A percentile compares a stretch with the other conserved stretches of the same genome.
These are phyloP conservation scores for Huntiella bhutanensis DNA, from an alignment of 2,329 filamentous ascomycete genomes.

Conservation along the genomic window DNA sequence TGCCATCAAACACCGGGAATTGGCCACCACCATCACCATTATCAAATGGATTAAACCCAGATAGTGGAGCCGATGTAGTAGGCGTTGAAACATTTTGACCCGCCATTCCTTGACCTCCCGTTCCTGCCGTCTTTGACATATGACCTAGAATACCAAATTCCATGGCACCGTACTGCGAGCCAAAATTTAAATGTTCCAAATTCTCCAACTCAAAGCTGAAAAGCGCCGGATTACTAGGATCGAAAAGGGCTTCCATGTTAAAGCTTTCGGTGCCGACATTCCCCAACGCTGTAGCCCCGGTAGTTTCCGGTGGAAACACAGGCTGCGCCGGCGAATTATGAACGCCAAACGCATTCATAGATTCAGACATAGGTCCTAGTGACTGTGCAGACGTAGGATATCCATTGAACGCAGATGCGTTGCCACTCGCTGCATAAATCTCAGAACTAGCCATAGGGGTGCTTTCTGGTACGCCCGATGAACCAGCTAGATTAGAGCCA, in stretches of 20 bases:
- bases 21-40: background rate
- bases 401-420: conserved; percentile 16
- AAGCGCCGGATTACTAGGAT: conserved; percentile 75
- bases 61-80: background rate
- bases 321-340: too few species aligned
- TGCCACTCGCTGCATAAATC: conserved; percentile 33
- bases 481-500: too few species aligned
- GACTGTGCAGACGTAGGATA: too few species aligned
- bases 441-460: conserved; percentile 22
- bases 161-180: conserved; percentile 84
- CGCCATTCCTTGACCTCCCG: conserved; percentile 11
- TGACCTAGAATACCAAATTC: conserved; percentile 94
- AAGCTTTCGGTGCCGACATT: conserved; percentile 20
- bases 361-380: too few species aligned
- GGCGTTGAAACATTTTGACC: background rate
- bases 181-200: conserved; percentile 52
- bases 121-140: conserved; percentile 39
- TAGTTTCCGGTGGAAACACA: too few species aligned
- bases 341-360: too few species aligned
- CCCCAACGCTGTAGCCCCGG: conserved; percentile 7
- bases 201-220: conserved; percentile 95
- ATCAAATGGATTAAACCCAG: conserved; percentile 5
- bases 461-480: conserved; percentile 23
- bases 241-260: conserved; percentile 50
- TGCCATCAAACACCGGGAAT: conserved; percentile 25